Base-by-base conservation (phyloP, 768 basidiomycete species). In the Pulveroboletus sp. region DNA sequence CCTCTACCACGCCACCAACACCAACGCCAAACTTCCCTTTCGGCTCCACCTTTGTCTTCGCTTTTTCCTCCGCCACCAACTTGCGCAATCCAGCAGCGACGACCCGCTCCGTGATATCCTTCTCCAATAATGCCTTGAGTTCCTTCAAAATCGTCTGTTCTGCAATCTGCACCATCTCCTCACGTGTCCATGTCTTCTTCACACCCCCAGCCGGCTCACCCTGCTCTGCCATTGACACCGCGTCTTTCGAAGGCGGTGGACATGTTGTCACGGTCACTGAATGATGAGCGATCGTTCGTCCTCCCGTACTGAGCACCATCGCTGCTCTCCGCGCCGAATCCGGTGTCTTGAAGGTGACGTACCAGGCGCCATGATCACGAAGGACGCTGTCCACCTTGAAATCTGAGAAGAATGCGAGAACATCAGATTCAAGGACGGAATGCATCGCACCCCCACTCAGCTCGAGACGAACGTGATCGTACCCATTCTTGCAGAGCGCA, bases 361-460 rank as follows among this genome's bases (percentile, higher is more conserved):
- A 94, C 76, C 89, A 86, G 9, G 83, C 86, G 2, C 71, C 68
- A 44, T 79, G 76, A 63, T 88, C 87, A 54, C 80, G 78, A 2
- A 92, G 71, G 26, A 93, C 76, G 76, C 81, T 76, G 42, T 90
- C 81, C 17, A 87, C 78, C 54, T 81, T 74, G 68, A 91, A 91
- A 43, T 76, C 79, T 33, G 76, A 74, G 62, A 92, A 85, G 58
- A 87, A 87, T 49, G 66, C 71, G 53, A 69, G 63, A n/a, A 93
- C 80, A 52, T 86, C 83, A 32, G 81, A 82, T 61, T 89, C 86
- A 49, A 70, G 70, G 43, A 86, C 77, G 14, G 72, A 72, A 43
- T 73, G 75, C 43, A 77, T 70, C 33, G 74, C 63, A 6, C 64
- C 69, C 2, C 71, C 74, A 40, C 74, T 72, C 11, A 76, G 72